phyloP scores from a whole-genome alignment of 2,329 filamentous ascomycete species.

The Aspergillus sp. region DNA sequence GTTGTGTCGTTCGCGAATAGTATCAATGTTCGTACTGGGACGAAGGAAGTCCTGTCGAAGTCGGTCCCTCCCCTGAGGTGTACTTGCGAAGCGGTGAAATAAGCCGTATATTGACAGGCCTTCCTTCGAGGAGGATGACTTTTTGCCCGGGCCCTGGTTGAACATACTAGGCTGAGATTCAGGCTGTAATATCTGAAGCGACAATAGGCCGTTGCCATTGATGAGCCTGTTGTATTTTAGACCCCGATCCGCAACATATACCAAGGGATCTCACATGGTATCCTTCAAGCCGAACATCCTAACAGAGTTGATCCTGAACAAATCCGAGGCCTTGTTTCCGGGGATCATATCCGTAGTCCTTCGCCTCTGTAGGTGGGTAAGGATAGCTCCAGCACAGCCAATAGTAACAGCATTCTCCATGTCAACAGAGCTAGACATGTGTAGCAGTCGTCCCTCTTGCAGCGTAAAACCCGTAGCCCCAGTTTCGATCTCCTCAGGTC shows the following conservation, averaged over 20 bases:
- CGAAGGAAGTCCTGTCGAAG: conserved; percentile 77
- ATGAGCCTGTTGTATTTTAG: conserved; percentile 58
- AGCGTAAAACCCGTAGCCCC: conserved; percentile 44
- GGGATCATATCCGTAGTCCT: conserved; percentile 57
- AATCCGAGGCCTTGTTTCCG: conserved; percentile 48
- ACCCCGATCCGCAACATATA: background rate
- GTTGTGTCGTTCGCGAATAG: conserved; percentile 65
- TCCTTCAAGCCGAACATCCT: conserved; percentile 67
- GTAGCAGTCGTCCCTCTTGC: conserved; percentile 58
- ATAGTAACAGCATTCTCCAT: conserved; percentile 68
- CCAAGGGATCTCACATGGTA: conserved; percentile 45
- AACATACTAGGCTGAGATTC: conserved; percentile 79
- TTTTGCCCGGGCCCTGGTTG: conserved; percentile 60
- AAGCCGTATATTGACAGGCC: conserved; percentile 77
- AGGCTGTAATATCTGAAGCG: conserved; percentile 76
- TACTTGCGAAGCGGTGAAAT: conserved; percentile 67
- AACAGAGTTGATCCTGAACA: conserved; percentile 57
- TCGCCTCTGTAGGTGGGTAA: conserved; percentile 69
- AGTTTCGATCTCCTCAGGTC: conserved; percentile 32
- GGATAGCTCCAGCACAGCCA: conserved; percentile 78
- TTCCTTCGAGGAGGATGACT: conserved; percentile 64
- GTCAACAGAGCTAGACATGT: conserved; percentile 64
- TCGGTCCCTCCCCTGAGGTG: conserved; percentile 66
- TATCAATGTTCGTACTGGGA: conserved; percentile 60
- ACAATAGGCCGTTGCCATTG: conserved; percentile 69